Conservation (phyloP, 2,329 filamentous ascomycete genomes). For the Cladosporium sp. region DNA sequence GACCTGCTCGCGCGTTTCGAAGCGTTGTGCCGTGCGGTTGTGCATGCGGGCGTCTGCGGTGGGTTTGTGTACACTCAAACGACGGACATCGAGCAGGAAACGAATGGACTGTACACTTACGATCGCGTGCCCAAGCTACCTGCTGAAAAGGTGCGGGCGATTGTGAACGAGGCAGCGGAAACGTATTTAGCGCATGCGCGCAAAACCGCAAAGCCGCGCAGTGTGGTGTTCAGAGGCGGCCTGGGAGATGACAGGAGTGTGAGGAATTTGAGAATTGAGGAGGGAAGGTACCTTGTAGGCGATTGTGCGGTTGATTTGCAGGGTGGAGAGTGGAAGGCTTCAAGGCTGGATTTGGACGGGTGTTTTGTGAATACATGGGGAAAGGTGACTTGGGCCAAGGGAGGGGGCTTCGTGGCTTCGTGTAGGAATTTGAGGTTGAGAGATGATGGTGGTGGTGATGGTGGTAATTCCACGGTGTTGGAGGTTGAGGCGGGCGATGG, state of each 20-base stretch:
- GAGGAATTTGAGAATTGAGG: not conserved
- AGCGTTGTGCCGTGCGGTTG: slow-evolving; percentile 54
- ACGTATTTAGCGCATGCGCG: slow-evolving; percentile 33
- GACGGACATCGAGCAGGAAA: slow-evolving; percentile 60
- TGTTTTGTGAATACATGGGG: slow-evolving; percentile 12
- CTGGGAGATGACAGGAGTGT: not conserved
- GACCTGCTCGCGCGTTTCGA: slow-evolving; percentile 57
- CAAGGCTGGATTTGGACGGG: slow-evolving; percentile 4
- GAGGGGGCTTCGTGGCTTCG: not conserved
- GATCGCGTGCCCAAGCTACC: slow-evolving; percentile 58
- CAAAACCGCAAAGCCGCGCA: not conserved
- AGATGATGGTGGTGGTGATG: not conserved
- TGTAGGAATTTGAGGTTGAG: not conserved
- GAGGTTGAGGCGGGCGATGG: slow-evolving; percentile 11
- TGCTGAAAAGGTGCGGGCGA: slow-evolving; percentile 50
- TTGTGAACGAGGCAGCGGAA: slow-evolving; percentile 51
- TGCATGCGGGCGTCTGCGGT: slow-evolving; percentile 53
- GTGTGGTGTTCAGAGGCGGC: slow-evolving; percentile 1
- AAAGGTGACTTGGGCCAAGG: slow-evolving; percentile 7
- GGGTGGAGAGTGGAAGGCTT: slow-evolving; percentile 1
- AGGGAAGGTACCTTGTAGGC: slow-evolving; percentile 3
- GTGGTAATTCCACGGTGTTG: slow-evolving; percentile 3
- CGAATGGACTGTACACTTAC: slow-evolving; percentile 62
- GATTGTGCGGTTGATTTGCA: slow-evolving; percentile 6
- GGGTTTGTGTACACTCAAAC: slow-evolving; percentile 65